Evolutionary conservation across 108 stramenopile genomes (phyloP).

Genomic region (Craspedostauros australis): DNA sequence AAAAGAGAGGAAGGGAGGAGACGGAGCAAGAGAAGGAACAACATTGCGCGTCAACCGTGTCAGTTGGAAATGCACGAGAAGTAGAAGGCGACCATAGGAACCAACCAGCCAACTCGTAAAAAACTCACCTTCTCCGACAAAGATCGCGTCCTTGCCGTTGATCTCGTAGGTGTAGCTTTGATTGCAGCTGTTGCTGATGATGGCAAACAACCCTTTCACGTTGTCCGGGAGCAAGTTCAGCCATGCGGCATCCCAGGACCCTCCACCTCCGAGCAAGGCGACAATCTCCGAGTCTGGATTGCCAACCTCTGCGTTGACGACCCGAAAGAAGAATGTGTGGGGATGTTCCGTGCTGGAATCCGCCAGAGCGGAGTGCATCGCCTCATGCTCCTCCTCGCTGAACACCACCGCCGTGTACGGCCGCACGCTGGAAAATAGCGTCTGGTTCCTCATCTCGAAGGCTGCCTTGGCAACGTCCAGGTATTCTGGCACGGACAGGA

Average conservation of each 20-base stretch:
- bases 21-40: too few relatives aligned
- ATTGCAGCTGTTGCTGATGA: slow-evolving; percentile 6
- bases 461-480: neutral
- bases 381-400: neutral
- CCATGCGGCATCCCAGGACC: slow-evolving; percentile 5
- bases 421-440: neutral
- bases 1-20: too few relatives aligned
- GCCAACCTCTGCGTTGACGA: neutral
- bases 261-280: neutral
- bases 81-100: too few relatives aligned
- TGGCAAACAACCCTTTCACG: slow-evolving; percentile 1
- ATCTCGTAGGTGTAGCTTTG: slow-evolving; percentile 34
- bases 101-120: too few relatives aligned
- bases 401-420: neutral
- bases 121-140: slow-evolving; percentile 44
- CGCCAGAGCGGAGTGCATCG: neutral
- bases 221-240: slow-evolving; percentile 4
- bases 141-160: slow-evolving; percentile 21
- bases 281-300: neutral
- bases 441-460: neutral
- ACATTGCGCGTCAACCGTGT: too few relatives aligned
- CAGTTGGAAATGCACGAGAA: too few relatives aligned
- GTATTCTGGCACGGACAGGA: slow-evolving; percentile 5
- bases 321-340: neutral
- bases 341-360: slow-evolving; percentile 1